Evolutionary conservation across 495 filamentous ascomycete genomes (phyloP).

Genomic region (Lasiosphaeria ovina): DNA sequence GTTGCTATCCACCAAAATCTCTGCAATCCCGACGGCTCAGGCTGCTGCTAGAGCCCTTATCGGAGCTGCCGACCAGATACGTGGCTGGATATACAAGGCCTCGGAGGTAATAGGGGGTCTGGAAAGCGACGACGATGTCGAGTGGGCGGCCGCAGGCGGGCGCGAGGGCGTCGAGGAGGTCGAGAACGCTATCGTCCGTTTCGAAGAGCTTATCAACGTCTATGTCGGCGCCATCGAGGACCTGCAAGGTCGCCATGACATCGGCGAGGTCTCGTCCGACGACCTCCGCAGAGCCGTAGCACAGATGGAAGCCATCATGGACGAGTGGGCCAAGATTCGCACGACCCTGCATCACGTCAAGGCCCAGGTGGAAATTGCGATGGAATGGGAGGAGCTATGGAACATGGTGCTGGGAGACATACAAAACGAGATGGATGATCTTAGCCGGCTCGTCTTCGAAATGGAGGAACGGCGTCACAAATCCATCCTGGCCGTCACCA

Average conservation of each 20-base stretch:
- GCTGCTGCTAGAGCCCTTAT: conserved; percentile 74
- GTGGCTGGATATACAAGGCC: conserved; percentile 87
- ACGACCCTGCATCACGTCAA: conserved; percentile 73
- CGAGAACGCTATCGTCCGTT: conserved; percentile 78
- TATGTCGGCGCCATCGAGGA: conserved; percentile 90
- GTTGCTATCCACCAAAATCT: conserved; percentile 74
- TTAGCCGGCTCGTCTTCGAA: conserved; percentile 82
- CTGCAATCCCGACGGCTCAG: conserved; percentile 75
- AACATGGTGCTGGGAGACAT: conserved; percentile 91
- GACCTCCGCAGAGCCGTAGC: conserved; percentile 68
- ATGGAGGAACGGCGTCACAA: conserved; percentile 93
- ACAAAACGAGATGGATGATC: conserved; percentile 79
- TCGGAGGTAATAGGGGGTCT: conserved; percentile 79
- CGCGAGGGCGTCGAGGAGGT: conserved; percentile 86
- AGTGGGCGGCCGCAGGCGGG: conserved; percentile 93
- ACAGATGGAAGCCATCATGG: conserved; percentile 82
- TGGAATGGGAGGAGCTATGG: conserved; percentile 99
- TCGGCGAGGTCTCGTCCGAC: conserved; percentile 62
- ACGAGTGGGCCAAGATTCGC: conserved; percentile 81
- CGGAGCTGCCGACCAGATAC: conserved; percentile 83
- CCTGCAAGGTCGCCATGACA: conserved; percentile 76
- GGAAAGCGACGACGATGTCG: conserved; percentile 92
- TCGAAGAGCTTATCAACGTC: conserved; percentile 82
- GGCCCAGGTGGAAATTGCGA: conserved; percentile 87
- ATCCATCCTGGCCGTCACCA: conserved; percentile 58